Evolutionary conservation across 1,139 yeast species (phyloP).

Genomic region (Protomyces inouyei): DNA sequence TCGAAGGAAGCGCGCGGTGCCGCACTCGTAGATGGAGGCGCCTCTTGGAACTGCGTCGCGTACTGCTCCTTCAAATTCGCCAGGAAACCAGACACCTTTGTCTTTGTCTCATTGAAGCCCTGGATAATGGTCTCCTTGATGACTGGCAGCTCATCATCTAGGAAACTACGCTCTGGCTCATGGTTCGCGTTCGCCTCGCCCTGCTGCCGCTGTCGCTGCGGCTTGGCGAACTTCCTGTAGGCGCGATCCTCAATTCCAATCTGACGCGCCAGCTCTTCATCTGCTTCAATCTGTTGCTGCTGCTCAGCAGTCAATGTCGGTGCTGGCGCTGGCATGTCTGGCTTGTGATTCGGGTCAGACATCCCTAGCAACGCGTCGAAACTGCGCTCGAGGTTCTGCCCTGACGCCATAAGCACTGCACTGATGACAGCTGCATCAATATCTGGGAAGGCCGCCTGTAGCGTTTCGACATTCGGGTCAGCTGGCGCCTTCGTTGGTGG

Average conservation of each 20-base stretch:
- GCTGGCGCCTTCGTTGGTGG: not conserved
- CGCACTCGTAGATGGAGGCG: not conserved
- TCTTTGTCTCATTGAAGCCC: constrained; percentile 79
- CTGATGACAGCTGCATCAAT: constrained; percentile 64
- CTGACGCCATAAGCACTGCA: constrained; percentile 80
- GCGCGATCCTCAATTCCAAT: constrained; percentile 41
- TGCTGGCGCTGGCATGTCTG: constrained; percentile 49
- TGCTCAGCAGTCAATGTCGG: constrained; percentile 28
- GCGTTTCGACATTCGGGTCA: constrained; percentile 17
- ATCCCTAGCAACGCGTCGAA: constrained; percentile 78
- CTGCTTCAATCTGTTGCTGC: constrained; percentile 57
- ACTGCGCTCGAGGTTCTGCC: constrained; percentile 74
- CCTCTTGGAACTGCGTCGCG: not conserved
- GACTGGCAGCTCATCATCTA: constrained; percentile 59
- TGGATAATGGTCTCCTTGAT: constrained; percentile 65
- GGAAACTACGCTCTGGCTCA: constrained; percentile 51
- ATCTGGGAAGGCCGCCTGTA: constrained; percentile 73
- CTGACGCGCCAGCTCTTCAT: constrained; percentile 76
- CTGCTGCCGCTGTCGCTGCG: constrained; percentile 16
- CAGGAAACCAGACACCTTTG: constrained; percentile 41
- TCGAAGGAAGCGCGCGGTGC: not conserved
- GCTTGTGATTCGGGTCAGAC: constrained; percentile 69
- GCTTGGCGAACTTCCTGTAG: constrained; percentile 38
- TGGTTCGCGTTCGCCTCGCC: not conserved
- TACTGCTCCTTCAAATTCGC: constrained; percentile 7